Evolutionary conservation across 1,284 basidiomycete species (phyloP), one percentile per base, ranked within the genome.

Genomic region (Microbotryum saponariae): DNA sequence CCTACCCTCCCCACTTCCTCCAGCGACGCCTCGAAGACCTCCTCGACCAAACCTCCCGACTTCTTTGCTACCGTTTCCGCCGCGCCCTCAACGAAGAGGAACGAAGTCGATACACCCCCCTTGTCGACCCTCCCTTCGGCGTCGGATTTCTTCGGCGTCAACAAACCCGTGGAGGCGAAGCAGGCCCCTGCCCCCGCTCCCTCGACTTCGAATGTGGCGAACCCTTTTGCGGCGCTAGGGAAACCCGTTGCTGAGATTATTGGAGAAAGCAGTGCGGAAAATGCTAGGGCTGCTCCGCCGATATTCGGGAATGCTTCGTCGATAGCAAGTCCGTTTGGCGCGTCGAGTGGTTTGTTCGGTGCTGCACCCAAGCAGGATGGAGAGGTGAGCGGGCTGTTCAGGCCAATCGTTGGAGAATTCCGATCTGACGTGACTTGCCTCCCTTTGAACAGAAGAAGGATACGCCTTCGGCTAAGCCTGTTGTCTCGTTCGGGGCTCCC

Each of bases 161-260:
- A 53, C 56, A 60, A 54, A 53, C 53, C 61, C 7, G 57, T 54
- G 3, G 60, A 58, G 50, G 52, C 51, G 14, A 23, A 58, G n/a
- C 56, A 58, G 29, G 20, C 50, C 1, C 12, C 21, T 21, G 33
- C 21, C 10, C 44, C 37, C 3, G n/a, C 29, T 5, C 21, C 60
- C 3, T 20, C 54, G 6, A 48, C 62, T 7, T n/a, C 37, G 12
- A 33, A 59, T 2, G 54, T 51, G 10, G 51, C 51, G 12, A 69
- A 66, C 51, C 65, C 67, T 10, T 69, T 69, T 25, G 67, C 67
- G 6, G 64, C 59, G 14, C 66, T 67, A 31, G 63, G 65, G 5
- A 69, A 64, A 51, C 67, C 65, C 3, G 62, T 64, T 14, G 54
- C 54, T 31, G 59, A 63, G 45, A 61, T 63, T 31, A 33, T 62